Evolutionary conservation across 1,139 yeast genomes (phyloP).

Genomic region (Scheffersomyces segobiensis): DNA sequence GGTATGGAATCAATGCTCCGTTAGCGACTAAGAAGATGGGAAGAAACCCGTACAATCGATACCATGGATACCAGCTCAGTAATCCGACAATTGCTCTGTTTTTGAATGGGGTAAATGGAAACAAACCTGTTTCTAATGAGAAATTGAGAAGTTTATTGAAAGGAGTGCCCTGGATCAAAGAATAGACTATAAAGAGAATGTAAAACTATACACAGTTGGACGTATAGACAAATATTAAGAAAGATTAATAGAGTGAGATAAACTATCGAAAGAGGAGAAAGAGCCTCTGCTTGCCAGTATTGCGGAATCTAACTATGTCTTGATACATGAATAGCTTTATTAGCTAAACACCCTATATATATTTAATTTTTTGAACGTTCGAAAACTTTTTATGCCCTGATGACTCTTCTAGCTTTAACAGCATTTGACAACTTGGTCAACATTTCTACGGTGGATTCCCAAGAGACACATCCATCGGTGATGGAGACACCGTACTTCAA

Average conservation of each 20-base stretch:
- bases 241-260: background rate
- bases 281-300: background rate
- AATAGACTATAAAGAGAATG: background rate
- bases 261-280: background rate
- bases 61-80: constrained; percentile 39
- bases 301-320: background rate
- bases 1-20: constrained; percentile 55
- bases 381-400: constrained; percentile 5
- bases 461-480: constrained; percentile 94
- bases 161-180: constrained; percentile 3
- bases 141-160: constrained; percentile 9
- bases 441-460: constrained; percentile 87
- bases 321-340: background rate
- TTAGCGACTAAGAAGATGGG: constrained; percentile 41
- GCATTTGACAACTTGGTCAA: constrained; percentile 78
- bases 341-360: background rate
- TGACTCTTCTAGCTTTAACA: constrained; percentile 72
- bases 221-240: constrained; percentile 1
- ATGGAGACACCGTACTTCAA: constrained; percentile 94
- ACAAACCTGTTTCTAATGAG: constrained; percentile 9
- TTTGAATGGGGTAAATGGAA: constrained; percentile 14
- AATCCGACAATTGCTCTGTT: constrained; percentile 26
- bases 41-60: constrained; percentile 63
- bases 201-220: background rate
- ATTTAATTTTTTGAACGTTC: background rate